Evolutionary conservation across 352 stramenopile genomes (phyloP).

Genomic region (Globisporangium nunn): DNA sequence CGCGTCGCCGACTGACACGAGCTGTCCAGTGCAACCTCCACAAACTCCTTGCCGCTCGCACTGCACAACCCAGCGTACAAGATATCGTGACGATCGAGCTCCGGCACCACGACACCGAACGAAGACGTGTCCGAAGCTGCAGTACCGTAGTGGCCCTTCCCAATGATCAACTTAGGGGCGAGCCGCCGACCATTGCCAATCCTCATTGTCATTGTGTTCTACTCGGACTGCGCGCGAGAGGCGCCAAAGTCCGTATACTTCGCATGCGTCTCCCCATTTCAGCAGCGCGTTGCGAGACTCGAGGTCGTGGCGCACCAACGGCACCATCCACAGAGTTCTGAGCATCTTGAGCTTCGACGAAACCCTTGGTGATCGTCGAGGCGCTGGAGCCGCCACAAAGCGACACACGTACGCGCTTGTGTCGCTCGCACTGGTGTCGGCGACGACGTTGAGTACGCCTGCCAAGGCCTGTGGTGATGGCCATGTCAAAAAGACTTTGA

Average conservation of each 20-base stretch:
- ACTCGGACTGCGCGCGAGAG: conserved; percentile 5
- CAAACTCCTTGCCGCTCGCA: conserved; percentile 15
- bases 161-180: conserved; percentile 14
- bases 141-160: conserved; percentile 17
- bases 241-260: conserved; percentile 21
- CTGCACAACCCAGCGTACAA: conserved; percentile 20
- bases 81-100: conserved; percentile 53
- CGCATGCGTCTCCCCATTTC: neutral
- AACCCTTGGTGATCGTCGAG: too few relatives aligned
- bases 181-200: neutral
- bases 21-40: conserved; percentile 25
- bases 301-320: conserved; percentile 10
- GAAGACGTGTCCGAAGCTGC: conserved; percentile 28
- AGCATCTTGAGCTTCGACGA: too few relatives aligned
- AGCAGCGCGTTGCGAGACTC: conserved; percentile 24
- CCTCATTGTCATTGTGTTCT: neutral
- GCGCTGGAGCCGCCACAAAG: too few relatives aligned
- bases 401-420: too few relatives aligned
- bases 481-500: too few relatives aligned
- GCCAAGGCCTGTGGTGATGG: too few relatives aligned
- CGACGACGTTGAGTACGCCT: too few relatives aligned
- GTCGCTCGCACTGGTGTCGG: too few relatives aligned
- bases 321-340: neutral
- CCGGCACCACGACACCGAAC: conserved; percentile 73
- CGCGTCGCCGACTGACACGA: conserved; percentile 25